Base-by-base conservation (phyloP, 441 rosid genomes). In the Erodium moschatum region DNA sequence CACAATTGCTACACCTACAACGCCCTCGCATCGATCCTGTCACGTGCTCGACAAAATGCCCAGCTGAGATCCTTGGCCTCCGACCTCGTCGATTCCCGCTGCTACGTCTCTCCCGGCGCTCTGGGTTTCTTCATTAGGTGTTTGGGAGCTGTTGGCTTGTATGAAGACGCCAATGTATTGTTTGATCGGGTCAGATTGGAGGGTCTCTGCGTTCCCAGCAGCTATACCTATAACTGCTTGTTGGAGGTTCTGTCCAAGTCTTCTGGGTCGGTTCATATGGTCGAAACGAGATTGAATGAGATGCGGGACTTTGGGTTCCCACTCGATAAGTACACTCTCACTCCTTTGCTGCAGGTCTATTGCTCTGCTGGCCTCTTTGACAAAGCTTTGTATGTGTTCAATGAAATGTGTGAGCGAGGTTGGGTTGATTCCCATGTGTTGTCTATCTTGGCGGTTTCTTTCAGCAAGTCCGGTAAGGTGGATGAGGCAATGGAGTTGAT, bases 11-110 rank as follows among this genome's bases (percentile, higher is more conserved):
- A 93, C 67, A 78, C 89, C 73, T 89, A 82, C 78, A 93, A 91
- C 70, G 90, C 96, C 74, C 86, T 93, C 90, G 96, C 97, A 0
- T 81, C 80, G 15, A 78, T 88, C 83, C 95, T 93, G 66, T 89
- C 96, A 81, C 77, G 84, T 85, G 97, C 90, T 93, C 96, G 96
- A 88, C 92, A 85, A 78, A 88, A 81, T 81, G 89, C 86, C 84
- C 75, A 77, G 80, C 73, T 93, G 81, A 87, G 70, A 76, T 70
- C 6, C 73, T 79, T 93, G 75, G 85, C 76, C 0, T 35, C 46
- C 42, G 83, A 87, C 48, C 76, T 86, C 68, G 56, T 87, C 18
- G 74, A 33, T 75, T 86, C 95, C 6, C 72, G 78, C 0, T 91
- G 95, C 75, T 48, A 63, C 19, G 86, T 93, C 87, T 78, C 84